Evolutionary conservation across 495 filamentous ascomycete species (phyloP), one percentile per base, ranked within the genome.

Genomic region (Trichocladium antarcticum): DNA sequence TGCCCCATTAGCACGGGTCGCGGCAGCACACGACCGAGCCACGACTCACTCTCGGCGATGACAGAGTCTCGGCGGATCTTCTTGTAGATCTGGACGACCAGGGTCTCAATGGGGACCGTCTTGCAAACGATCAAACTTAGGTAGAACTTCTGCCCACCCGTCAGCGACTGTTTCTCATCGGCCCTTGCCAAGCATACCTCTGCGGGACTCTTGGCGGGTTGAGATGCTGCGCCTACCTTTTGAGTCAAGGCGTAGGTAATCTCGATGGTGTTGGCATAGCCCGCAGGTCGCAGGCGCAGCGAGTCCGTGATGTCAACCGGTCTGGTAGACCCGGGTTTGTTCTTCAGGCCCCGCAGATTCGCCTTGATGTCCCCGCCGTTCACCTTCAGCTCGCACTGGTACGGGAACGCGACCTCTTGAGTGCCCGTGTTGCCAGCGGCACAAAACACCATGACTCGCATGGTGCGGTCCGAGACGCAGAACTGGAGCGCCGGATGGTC

Each of bases 161-260:
- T 51, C 37, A 51, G 45, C 51, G 10, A 21, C 12, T 19, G n/a
- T 19, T 32, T 35, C 43, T 51, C 27, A 5, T 10, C 9, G 5
- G 15, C 35, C 39, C 34, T 17, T 31, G 12, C 48, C 40, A 38
- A 29, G 6, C 34, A 14, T 50, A 44, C 48, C 48, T 50, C 40
- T 50, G 21, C 19, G 21, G 14, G 11, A 16, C 14, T 21, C 37
- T 8, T 38, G 15, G 37, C 35, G 15, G 17, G 22, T 20, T 42
- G 31, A 37, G 42, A 58, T 17, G 37, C 44, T 35, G 34, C 35
- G 48, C 41, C 28, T 67, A 82, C 87, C 80, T 93, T 94, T 51
- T 76, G 73, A 1, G 92, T 98, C 44, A 95, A 72, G 17, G 92
- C 92, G 68, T 95, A 98, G 24, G 89, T 96, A 62, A 98, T 77